Percentiles rank a stretch among this genome's conserved stretches.
phyloP scores from a whole-genome alignment of 306 rosid species.

The Cercis canadensis region DNA sequence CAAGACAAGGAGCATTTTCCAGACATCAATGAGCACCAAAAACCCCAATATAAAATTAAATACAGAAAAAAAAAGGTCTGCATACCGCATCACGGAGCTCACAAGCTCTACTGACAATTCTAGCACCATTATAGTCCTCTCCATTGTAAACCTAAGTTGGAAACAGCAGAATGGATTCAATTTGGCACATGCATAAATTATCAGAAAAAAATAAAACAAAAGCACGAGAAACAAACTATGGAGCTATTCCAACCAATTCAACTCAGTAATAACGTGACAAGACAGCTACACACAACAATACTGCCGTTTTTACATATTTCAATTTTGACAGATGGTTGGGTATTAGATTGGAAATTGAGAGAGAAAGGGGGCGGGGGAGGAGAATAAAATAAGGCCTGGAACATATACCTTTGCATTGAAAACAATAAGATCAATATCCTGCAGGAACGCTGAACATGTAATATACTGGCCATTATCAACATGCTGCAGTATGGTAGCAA shows the following conservation, averaged over 20 bases:
- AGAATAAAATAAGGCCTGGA: no score
- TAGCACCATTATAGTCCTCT: conserved; percentile 86
- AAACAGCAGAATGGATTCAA: conserved; percentile 41
- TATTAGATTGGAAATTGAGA: not conserved
- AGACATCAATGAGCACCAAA: conserved; percentile 17
- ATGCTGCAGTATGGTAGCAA: conserved; percentile 83
- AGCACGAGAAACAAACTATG: not conserved
- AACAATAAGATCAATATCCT: conserved; percentile 88
- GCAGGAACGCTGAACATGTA: conserved; percentile 73
- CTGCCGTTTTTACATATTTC: no score
- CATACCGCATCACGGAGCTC: conserved; percentile 92
- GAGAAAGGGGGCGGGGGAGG: no score
- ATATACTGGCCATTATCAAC: conserved; percentile 93
- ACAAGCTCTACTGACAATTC: conserved; percentile 93
- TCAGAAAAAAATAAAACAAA: not conserved
- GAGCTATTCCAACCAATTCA: conserved; percentile 29
- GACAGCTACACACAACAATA: not conserved
- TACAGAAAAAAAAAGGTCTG: conserved; percentile 34
- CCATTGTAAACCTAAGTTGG: conserved; percentile 82
- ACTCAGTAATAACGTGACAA: conserved; percentile 13
- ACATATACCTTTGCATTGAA: conserved; percentile 87
- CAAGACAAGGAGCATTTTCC: conserved; percentile 31
- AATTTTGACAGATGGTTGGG: not conserved
- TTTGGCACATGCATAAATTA: conserved; percentile 22
- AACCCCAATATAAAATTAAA: conserved; percentile 32